These are phyloP conservation scores for Thelonectria olida DNA, from an alignment of 2,329 filamentous ascomycete species.

Conservation along the genomic window DNA sequence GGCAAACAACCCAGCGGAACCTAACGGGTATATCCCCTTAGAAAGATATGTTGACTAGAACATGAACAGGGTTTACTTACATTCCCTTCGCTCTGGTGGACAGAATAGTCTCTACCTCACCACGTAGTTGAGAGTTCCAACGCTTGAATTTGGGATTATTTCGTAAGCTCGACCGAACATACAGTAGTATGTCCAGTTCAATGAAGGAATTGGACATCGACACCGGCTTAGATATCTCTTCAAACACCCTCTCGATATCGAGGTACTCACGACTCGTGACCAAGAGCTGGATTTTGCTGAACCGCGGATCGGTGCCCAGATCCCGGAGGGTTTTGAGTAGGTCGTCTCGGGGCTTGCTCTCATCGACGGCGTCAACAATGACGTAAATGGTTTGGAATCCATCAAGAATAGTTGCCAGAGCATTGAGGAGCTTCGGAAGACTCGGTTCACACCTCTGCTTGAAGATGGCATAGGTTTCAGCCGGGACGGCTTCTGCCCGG, in stretches of 20 bases:
- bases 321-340: background rate
- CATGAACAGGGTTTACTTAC: no score
- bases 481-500: background rate
- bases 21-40: no score
- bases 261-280: slow-evolving; percentile 6
- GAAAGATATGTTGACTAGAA: no score
- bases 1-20: slow-evolving; percentile 9
- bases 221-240: background rate
- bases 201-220: slow-evolving; percentile 3
- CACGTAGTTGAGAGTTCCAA: background rate
- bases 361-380: slow-evolving; percentile 4
- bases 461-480: no score
- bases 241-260: slow-evolving; percentile 2
- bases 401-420: no score
- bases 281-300: slow-evolving; percentile 3
- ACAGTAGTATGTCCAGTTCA: background rate
- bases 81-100: background rate
- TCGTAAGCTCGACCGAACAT: background rate
- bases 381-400: no score
- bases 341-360: background rate
- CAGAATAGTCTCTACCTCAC: background rate
- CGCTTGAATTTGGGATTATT: background rate
- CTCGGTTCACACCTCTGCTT: no score
- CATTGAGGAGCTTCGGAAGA: no score
- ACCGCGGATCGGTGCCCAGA: background rate